These are phyloP conservation scores for Magnolia kwangsiensis DNA, from an alignment of 164 flowering plant genomes.

Conservation along the genomic window DNA sequence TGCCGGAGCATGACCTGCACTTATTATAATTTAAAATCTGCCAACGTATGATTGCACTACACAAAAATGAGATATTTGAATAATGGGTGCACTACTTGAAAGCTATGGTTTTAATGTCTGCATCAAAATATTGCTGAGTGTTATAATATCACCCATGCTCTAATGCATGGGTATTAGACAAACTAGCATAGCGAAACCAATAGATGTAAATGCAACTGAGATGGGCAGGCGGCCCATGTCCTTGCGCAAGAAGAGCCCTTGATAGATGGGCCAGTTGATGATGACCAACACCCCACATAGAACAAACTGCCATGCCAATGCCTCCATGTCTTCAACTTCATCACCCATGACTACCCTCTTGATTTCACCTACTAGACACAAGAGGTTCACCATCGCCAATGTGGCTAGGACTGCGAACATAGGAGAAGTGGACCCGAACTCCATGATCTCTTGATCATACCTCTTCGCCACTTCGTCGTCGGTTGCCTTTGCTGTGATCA, in stretches of 20 bases:
- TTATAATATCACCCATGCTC: not conserved
- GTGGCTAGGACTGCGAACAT: slow-evolving; percentile 53
- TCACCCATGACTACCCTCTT: slow-evolving; percentile 17
- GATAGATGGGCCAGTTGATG: slow-evolving; percentile 24
- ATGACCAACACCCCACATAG: slow-evolving; percentile 20
- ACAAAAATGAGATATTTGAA: too few species aligned
- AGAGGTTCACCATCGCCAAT: slow-evolving; percentile 52
- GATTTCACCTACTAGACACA: slow-evolving; percentile 24
- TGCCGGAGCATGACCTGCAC: too few species aligned
- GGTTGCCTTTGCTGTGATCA: slow-evolving; percentile 46
- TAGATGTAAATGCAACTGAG: slow-evolving; percentile 15
- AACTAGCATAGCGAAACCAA: slow-evolving; percentile 29
- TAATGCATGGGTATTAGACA: too few species aligned
- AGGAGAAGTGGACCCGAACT: slow-evolving; percentile 57
- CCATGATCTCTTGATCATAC: slow-evolving; percentile 59
- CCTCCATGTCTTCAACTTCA: slow-evolving; percentile 9
- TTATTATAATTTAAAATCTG: too few species aligned
- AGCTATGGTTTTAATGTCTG: too few species aligned
- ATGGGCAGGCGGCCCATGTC: slow-evolving; percentile 26
- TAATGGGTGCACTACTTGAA: too few species aligned
- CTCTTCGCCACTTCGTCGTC: slow-evolving; percentile 45
- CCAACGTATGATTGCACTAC: too few species aligned
- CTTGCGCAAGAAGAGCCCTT: slow-evolving; percentile 24
- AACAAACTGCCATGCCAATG: slow-evolving; percentile 16
- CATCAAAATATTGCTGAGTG: too few species aligned